Evolutionary conservation across 805 yeast genomes (phyloP).

Genomic region (Candida piceae): DNA sequence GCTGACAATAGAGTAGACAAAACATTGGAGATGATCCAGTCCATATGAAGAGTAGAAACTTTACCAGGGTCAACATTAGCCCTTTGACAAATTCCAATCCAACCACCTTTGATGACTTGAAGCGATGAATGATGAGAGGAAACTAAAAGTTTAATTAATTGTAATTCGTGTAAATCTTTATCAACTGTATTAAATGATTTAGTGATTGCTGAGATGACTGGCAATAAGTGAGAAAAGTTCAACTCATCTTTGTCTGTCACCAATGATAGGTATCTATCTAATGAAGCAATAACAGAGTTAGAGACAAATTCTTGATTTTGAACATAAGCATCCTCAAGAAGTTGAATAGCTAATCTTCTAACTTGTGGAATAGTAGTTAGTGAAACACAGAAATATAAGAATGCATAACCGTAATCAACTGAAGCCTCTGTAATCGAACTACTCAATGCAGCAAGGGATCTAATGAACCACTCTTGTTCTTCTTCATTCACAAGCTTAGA

Average conservation of each 20-base stretch:
- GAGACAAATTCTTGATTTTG: constrained; percentile 38
- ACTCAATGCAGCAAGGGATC: constrained; percentile 37
- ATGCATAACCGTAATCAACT: constrained; percentile 38
- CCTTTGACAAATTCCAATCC: constrained; percentile 72
- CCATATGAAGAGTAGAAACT: constrained; percentile 34
- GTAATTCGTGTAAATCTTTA: constrained; percentile 22
- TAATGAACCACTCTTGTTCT: constrained; percentile 50
- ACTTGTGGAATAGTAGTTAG: constrained; percentile 29
- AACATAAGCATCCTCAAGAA: constrained; percentile 30
- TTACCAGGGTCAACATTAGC: constrained; percentile 61
- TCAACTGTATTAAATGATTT: constrained; percentile 20
- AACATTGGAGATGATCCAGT: constrained; percentile 22
- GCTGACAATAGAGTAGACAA: too few species aligned
- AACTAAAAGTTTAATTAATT: constrained; percentile 37
- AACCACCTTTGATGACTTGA: constrained; percentile 42
- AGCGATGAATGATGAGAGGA: constrained; percentile 39
- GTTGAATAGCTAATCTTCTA: constrained; percentile 31
- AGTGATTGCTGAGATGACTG: constrained; percentile 36
- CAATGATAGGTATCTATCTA: constrained; percentile 28
- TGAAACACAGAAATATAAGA: constrained; percentile 45
- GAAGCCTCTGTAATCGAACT: constrained; percentile 12
- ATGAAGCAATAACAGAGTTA: constrained; percentile 38
- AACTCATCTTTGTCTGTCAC: constrained; percentile 15
- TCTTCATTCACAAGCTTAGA: constrained; percentile 40
- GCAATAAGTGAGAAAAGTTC: constrained; percentile 25